Conservation (phyloP, 208 protist genomes). For the Leishmania tropica region DNA sequence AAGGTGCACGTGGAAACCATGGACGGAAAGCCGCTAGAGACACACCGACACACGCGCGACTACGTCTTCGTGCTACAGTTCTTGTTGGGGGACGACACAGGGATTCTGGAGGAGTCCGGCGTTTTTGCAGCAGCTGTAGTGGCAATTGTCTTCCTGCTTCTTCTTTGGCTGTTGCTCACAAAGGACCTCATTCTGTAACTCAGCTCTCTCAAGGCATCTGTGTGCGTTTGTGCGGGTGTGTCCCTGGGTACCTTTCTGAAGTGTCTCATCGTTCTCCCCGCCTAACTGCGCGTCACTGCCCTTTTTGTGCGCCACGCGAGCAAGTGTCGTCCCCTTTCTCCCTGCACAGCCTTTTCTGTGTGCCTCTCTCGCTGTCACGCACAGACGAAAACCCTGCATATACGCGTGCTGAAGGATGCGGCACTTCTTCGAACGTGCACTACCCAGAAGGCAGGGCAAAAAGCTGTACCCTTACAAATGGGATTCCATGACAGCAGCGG, state of each 20-base stretch:
- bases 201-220: not conserved
- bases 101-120: conserved; percentile 30
- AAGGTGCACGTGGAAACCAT: conserved; percentile 32
- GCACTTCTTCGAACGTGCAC: no score
- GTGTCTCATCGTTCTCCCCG: not conserved
- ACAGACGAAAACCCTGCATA: no score
- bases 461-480: not conserved
- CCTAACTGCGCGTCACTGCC: not conserved
- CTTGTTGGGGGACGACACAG: conserved; percentile 40
- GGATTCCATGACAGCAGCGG: not conserved
- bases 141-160: conserved; percentile 34
- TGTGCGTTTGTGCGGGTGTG: not conserved
- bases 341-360: not conserved
- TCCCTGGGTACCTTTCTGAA: not conserved
- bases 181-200: conserved; percentile 59
- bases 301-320: not conserved
- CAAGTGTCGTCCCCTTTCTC: not conserved
- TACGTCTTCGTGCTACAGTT: conserved; percentile 53
- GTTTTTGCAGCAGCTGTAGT: conserved; percentile 32
- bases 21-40: conserved; percentile 16
- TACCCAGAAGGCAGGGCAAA: not conserved
- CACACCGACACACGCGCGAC: conserved; percentile 30
- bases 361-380: not conserved
- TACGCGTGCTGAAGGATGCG: no score
- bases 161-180: conserved; percentile 68